Conservation (phyloP, 108 stramenopile species). For the Nannochloropsis salina region DNA sequence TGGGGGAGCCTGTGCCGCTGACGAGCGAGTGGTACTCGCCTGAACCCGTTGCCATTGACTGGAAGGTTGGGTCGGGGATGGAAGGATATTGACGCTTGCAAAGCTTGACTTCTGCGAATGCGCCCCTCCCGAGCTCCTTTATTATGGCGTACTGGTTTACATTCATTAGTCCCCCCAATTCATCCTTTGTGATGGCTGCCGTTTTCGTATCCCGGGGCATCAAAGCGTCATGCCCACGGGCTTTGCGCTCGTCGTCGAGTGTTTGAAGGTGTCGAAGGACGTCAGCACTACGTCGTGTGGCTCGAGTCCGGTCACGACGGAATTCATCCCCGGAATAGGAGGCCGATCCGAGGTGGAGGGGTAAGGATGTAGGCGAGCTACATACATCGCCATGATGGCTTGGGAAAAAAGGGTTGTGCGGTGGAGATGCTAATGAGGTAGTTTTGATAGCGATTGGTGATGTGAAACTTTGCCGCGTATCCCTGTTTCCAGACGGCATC, state of each 20-base stretch:
- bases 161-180: constrained; percentile 13
- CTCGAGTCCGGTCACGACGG: constrained; percentile 8
- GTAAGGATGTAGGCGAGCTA: neutral
- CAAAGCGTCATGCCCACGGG: neutral
- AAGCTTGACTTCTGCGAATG: constrained; percentile 44
- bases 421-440: neutral
- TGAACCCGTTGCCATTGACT: neutral
- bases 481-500: neutral
- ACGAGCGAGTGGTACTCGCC: neutral
- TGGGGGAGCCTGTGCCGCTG: neutral
- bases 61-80: neutral
- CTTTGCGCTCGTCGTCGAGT: neutral
- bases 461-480: neutral
- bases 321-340: neutral
- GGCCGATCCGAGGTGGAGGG: neutral
- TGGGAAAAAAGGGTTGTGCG: neutral
- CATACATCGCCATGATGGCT: neutral
- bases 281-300: neutral
- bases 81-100: constrained; percentile 19
- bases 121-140: constrained; percentile 33
- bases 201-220: neutral
- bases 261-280: neutral
- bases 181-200: neutral
- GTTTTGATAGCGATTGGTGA: neutral
- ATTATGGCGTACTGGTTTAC: constrained; percentile 39